Percentiles rank a stretch among this genome's conserved stretches.
Conservation (phyloP, 768 basidiomycete genomes). For the Antrodiella citrinella region DNA sequence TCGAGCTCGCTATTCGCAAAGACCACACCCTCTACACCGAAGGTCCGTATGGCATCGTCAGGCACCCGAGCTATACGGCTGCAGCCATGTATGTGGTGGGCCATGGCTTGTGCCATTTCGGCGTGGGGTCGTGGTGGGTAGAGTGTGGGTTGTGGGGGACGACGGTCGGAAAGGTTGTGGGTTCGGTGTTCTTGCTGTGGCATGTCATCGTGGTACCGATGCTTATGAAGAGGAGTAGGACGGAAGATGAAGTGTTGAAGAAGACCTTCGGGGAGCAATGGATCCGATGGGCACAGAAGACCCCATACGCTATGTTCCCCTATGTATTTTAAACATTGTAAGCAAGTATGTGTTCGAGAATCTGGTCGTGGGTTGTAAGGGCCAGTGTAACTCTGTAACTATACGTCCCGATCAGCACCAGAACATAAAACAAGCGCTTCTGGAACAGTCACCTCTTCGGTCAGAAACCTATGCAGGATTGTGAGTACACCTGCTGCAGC, state of each 20-base stretch:
- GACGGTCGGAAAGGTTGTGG: not conserved
- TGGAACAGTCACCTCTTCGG: too few species aligned
- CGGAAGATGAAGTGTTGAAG: constrained; percentile 7
- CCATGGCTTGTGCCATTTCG: not conserved
- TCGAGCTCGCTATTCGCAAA: constrained; percentile 5
- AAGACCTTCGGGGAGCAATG: constrained; percentile 8
- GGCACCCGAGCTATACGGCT: constrained; percentile 16
- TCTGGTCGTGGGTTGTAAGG: too few species aligned
- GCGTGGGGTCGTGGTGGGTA: constrained; percentile 4
- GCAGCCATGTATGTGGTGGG: constrained; percentile 5
- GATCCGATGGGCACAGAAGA: constrained; percentile 5
- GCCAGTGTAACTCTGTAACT: too few species aligned
- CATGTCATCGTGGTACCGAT: not conserved
- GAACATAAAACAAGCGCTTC: too few species aligned
- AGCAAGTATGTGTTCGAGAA: too few species aligned
- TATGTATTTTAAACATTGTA: constrained; percentile 2
- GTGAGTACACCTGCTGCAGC: too few species aligned
- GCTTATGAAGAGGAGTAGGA: not conserved
- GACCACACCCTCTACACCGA: constrained; percentile 9
- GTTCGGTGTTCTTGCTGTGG: not conserved
- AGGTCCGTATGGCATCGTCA: constrained; percentile 15
- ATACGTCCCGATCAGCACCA: too few species aligned
- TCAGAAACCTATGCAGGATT: too few species aligned
- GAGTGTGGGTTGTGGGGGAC: constrained; percentile 4
- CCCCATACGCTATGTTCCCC: constrained; percentile 8